Evolutionary conservation across 768 basidiomycete species (phyloP).

Genomic region (Dacryopinax primogenitus): DNA sequence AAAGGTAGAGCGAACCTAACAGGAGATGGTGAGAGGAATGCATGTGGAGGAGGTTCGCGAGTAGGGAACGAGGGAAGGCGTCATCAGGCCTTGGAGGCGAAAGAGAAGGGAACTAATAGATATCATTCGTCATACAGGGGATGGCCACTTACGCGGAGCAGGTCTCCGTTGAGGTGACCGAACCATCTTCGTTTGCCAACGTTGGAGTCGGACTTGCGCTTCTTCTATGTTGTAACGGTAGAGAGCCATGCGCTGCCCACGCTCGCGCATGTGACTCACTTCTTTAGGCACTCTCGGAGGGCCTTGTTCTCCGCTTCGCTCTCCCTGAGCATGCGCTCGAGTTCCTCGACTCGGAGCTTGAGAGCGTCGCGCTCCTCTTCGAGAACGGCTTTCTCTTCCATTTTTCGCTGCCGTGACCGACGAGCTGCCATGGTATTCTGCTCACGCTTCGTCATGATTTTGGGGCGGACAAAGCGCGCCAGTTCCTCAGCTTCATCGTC

Average conservation of each 20-base stretch:
- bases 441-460: constrained; percentile 60
- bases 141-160: not conserved
- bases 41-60: constrained; percentile 3
- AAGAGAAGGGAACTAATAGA: not conserved
- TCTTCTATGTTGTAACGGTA: not conserved
- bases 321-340: constrained; percentile 43
- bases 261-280: not conserved
- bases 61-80: not conserved
- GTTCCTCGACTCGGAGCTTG: constrained; percentile 23
- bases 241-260: not conserved
- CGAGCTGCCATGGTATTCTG: constrained; percentile 81
- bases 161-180: constrained; percentile 1
- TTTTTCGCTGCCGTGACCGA: constrained; percentile 60
- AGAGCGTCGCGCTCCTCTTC: constrained; percentile 28
- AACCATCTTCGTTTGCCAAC: not conserved
- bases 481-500: constrained; percentile 30
- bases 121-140: not conserved
- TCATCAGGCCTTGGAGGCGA: not conserved
- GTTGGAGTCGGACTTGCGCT: not conserved
- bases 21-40: not conserved
- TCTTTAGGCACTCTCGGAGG: not conserved
- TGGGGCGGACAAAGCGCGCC: constrained; percentile 17
- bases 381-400: constrained; percentile 52
- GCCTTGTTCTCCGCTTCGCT: constrained; percentile 43
- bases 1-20: constrained; percentile 1